Evolutionary conservation across 768 basidiomycete genomes (phyloP).

Genomic region (Amanita jacksonii): DNA sequence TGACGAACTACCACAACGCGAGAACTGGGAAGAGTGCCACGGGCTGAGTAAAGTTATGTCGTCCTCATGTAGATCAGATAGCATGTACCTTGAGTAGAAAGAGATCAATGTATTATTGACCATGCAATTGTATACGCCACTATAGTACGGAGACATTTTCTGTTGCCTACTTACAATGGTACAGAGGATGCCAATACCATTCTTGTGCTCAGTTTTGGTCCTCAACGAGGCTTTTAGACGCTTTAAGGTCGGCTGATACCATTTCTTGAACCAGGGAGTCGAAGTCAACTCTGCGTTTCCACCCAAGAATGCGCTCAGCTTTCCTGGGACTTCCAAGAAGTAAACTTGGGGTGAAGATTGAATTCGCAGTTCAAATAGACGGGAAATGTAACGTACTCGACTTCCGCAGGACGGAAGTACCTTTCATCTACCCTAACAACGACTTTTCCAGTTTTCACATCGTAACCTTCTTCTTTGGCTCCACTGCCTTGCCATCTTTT

Average conservation of each 20-base stretch:
- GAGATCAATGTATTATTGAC: background rate
- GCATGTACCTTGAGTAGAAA: background rate
- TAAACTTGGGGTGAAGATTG: constrained; percentile 38
- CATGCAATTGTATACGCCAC: background rate
- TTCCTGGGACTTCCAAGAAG: constrained; percentile 84
- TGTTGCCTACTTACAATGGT: no score
- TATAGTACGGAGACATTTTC: background rate
- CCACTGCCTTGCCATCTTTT: constrained; percentile 70
- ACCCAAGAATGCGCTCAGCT: constrained; percentile 80
- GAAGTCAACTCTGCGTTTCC: constrained; percentile 84
- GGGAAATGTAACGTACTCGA: constrained; percentile 54
- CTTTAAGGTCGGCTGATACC: constrained; percentile 75
- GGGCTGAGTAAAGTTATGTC: no score
- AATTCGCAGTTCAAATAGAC: background rate
- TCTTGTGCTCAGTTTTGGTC: constrained; percentile 57
- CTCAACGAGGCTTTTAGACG: constrained; percentile 65
- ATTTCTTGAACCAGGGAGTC: constrained; percentile 84
- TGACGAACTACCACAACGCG: constrained; percentile 69
- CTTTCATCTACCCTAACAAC: constrained; percentile 79
- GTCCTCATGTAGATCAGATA: constrained; percentile 1
- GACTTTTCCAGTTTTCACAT: constrained; percentile 55
- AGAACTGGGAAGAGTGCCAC: constrained; percentile 36
- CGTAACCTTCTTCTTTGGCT: constrained; percentile 69
- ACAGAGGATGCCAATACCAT: no score
- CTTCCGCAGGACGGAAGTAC: constrained; percentile 95